Evolutionary conservation across 176 grass and related monocot genomes (phyloP).

Genomic region (Eragrostis nindensis): DNA sequence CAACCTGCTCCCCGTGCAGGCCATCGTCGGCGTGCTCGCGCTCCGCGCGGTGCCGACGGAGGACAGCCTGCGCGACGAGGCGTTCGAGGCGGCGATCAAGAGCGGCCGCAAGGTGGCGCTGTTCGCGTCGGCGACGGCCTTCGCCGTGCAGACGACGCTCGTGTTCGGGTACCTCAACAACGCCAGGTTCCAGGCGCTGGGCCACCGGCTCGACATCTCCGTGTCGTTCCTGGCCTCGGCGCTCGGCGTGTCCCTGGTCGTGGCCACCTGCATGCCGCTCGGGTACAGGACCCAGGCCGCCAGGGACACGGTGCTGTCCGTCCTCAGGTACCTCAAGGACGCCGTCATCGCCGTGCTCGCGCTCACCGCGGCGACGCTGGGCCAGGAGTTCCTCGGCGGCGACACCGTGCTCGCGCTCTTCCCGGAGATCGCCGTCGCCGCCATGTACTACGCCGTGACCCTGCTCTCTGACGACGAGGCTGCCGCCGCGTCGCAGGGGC

Average conservation of each 20-base stretch:
- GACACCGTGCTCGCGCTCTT: conserved; percentile 32
- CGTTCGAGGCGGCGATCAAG: conserved; percentile 39
- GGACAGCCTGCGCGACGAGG: conserved; percentile 32
- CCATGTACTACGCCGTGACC: conserved; percentile 32
- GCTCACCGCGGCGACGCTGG: conserved; percentile 34
- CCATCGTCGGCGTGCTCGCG: conserved; percentile 33
- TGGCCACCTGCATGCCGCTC: conserved; percentile 47
- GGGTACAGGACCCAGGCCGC: conserved; percentile 10
- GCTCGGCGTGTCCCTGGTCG: conserved; percentile 38
- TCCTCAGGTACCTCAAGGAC: conserved; percentile 40
- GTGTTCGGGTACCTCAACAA: conserved; percentile 35
- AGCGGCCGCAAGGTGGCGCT: conserved; percentile 37
- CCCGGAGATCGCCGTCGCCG: conserved; percentile 33
- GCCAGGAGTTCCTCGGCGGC: conserved; percentile 41
- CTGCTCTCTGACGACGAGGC: not conserved
- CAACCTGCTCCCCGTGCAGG: conserved; percentile 36
- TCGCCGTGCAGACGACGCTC: conserved; percentile 35
- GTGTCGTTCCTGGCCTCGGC: conserved; percentile 46
- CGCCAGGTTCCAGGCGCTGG: conserved; percentile 2
- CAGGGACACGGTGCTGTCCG: conserved; percentile 33
- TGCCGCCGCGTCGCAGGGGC: no score
- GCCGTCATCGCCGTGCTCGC: conserved; percentile 39
- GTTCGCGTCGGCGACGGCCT: conserved; percentile 31
- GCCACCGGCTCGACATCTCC: conserved; percentile 29
- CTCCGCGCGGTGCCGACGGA: conserved; percentile 42